Conservation (phyloP, 1,139 yeast genomes). For the Geotrichum citri-aurantii region DNA sequence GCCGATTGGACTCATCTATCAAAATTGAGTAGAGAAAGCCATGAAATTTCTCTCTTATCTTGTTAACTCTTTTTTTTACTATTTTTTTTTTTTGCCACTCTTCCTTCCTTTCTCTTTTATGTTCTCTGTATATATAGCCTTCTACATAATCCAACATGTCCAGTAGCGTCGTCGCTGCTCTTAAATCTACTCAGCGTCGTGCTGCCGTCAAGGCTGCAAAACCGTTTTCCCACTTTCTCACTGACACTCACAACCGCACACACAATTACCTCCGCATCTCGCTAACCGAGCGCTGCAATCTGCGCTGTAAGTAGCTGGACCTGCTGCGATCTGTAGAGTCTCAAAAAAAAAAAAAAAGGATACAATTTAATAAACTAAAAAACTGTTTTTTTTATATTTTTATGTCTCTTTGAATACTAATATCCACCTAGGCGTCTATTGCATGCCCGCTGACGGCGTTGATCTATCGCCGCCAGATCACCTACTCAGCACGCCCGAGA, state of each 20-base stretch:
- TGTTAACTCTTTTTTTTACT: background rate
- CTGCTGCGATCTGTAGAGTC: background rate
- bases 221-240: slow-evolving; percentile 41
- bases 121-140: background rate
- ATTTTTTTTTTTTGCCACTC: background rate
- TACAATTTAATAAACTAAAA: no score
- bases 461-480: slow-evolving; percentile 40
- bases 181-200: background rate
- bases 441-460: slow-evolving; percentile 53
- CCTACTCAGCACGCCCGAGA: slow-evolving; percentile 42
- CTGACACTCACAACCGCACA: slow-evolving; percentile 41
- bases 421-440: slow-evolving; percentile 34
- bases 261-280: slow-evolving; percentile 48
- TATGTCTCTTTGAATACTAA: background rate
- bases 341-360: no score
- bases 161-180: background rate
- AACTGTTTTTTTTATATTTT: no score
- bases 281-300: slow-evolving; percentile 46
- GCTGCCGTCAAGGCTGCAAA: slow-evolving; percentile 28
- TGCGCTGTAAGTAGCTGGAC: slow-evolving; percentile 35
- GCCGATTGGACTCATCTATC: slow-evolving; percentile 18
- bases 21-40: slow-evolving; percentile 20
- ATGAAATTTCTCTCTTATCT: background rate
- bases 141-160: background rate
- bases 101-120: background rate